These are phyloP conservation scores for Trichosporon ovoides DNA, from an alignment of 1,284 basidiomycete species.

Conservation along the genomic window DNA sequence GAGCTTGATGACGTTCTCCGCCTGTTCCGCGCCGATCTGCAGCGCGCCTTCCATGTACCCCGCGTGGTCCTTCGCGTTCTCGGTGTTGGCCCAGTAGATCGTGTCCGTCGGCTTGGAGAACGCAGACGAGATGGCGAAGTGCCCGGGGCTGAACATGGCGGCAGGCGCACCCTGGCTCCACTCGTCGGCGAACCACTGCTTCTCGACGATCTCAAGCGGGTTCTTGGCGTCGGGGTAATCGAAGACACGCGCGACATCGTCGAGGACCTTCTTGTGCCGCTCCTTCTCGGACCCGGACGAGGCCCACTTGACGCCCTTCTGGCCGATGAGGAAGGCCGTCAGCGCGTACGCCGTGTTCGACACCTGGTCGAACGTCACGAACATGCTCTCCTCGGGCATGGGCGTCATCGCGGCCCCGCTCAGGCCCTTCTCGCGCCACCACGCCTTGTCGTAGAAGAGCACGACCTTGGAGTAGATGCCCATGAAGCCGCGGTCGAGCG, in stretches of 20 bases:
- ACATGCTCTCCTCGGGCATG: background rate
- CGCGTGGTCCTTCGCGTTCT: slow-evolving; percentile 8
- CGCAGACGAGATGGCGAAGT: background rate
- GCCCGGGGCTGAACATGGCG: slow-evolving; percentile 2
- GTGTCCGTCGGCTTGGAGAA: slow-evolving; percentile 2
- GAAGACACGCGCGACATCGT: slow-evolving; percentile 5
- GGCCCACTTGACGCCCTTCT: background rate
- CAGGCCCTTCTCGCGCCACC: slow-evolving; percentile 15
- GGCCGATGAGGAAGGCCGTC: slow-evolving; percentile 7
- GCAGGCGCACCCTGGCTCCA: slow-evolving; percentile 7
- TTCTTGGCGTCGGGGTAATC: slow-evolving; percentile 1
- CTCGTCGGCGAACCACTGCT: slow-evolving; percentile 8
- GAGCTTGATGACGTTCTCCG: background rate
- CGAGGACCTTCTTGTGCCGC: background rate
- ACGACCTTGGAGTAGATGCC: slow-evolving; percentile 17
- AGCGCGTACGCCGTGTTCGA: background rate
- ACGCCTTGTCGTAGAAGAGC: slow-evolving; percentile 11
- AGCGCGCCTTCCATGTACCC: slow-evolving; percentile 23
- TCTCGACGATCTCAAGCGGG: slow-evolving; percentile 1
- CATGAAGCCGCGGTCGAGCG: slow-evolving; percentile 10
- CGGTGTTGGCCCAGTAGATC: slow-evolving; percentile 16
- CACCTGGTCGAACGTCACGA: slow-evolving; percentile 7
- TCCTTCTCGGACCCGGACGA: background rate
- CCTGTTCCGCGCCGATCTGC: slow-evolving; percentile 1
- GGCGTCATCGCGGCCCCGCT: background rate